These are phyloP conservation scores for Achlya hypogyna DNA, from an alignment of 352 stramenopile species.

Conservation along the genomic window DNA sequence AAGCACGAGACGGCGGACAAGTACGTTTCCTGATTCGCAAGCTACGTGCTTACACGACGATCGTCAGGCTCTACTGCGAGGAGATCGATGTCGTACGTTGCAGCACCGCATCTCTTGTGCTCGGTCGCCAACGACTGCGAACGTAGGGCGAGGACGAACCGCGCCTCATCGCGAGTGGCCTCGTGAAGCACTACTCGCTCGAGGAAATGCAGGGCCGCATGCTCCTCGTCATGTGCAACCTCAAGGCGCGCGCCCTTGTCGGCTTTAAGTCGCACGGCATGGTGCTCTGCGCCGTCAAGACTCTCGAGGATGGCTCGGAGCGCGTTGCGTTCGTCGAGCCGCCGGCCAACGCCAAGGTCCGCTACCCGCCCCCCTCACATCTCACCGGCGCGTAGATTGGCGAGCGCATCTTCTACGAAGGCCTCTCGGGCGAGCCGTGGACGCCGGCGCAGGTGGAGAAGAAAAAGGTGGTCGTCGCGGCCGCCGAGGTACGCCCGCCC, in stretches of 20 bases:
- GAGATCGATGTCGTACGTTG: constrained; percentile 75
- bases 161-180: constrained; percentile 76
- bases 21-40: constrained; percentile 21
- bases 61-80: constrained; percentile 79
- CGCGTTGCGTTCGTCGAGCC: constrained; percentile 79
- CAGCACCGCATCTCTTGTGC: not conserved
- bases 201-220: constrained; percentile 80
- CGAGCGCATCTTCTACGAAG: constrained; percentile 65
- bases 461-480: constrained; percentile 78
- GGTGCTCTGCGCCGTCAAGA: constrained; percentile 80
- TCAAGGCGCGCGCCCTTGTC: constrained; percentile 85
- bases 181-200: constrained; percentile 81
- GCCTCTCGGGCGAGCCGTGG: constrained; percentile 55
- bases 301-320: constrained; percentile 62
- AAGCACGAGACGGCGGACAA: constrained; percentile 88
- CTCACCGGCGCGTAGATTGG: constrained; percentile 27
- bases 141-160: constrained; percentile 61
- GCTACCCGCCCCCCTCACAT: not conserved
- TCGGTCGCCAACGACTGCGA: too few relatives aligned
- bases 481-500: constrained; percentile 31
- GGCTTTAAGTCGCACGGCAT: constrained; percentile 88
- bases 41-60: not conserved
- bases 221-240: constrained; percentile 86
- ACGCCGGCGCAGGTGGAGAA: constrained; percentile 82
- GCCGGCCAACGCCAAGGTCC: constrained; percentile 46